Evolutionary conservation across 2,329 filamentous ascomycete species (phyloP), one percentile per base, ranked within the genome.

Genomic region (Trichoderma gracile): DNA sequence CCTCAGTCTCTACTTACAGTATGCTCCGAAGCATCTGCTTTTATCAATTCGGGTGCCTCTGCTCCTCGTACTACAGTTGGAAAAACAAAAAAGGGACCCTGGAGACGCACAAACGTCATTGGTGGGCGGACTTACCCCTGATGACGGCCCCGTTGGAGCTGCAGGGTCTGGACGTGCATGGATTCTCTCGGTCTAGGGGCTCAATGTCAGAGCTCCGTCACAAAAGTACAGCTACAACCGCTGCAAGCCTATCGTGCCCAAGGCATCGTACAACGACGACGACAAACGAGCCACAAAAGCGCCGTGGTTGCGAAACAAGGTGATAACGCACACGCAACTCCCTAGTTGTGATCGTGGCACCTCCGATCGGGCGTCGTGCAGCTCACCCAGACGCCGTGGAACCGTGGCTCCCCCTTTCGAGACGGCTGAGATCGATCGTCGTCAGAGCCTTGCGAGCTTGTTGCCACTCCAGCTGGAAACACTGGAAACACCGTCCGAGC

Each of bases 101-200:
- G 27, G 30, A 21, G 30, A 49, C 23, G 8, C 19, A 47, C 47
- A 42, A 61, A 65, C 63, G 55, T 65, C 55, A 65, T 56, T 65
- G 63, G 63, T 53, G 54, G 61, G 38, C 42, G 47, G 27, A 7
- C 19, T 55, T 54, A 47, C 63, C 63, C 63, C 56, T 65, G 56
- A 65, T 60, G 63, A 55, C 57, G 54, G 58, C 30, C 56, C 25
- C n/a, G 33, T 57, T 42, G 38, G 27, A 25, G 56, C 45, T 50
- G 56, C 58, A 61, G 47, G 55, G 55, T 58, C 55, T 58, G 25
- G 55, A 58, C 23, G 21, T 25, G 46, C 46, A 25, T 49, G 46
- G 19, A 47, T 47, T n/a, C n/a, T 57, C 38, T 47, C 25, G 55
- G 43, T n/a, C 42, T 23, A 47, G 55, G 43, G 43, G 25, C 10